These are phyloP conservation scores for Houttuynia cordata DNA, from an alignment of 164 flowering plant species.

Conservation along the genomic window DNA sequence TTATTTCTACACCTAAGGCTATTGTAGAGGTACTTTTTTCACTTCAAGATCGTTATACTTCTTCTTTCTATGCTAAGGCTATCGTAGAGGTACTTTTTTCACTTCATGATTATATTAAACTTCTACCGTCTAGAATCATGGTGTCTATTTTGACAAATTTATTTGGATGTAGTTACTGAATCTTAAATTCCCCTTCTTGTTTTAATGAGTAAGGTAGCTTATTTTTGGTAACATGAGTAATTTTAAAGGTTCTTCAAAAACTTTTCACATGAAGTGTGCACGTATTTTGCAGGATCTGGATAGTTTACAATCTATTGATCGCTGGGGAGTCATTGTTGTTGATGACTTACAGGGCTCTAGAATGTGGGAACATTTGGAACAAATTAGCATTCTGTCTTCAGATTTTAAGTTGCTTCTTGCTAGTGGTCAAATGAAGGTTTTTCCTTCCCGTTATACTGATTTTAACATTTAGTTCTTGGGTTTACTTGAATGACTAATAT, in stretches of 20 bases:
- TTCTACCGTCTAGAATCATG: too few relatives aligned
- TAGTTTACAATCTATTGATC: constrained; percentile 20
- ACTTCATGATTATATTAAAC: too few relatives aligned
- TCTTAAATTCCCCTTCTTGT: too few relatives aligned
- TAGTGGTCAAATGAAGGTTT: constrained; percentile 42
- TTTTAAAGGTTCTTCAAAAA: too few relatives aligned
- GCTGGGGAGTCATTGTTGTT: constrained; percentile 54
- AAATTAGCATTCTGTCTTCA: constrained; percentile 27
- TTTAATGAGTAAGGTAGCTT: too few relatives aligned
- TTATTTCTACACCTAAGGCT: constrained; percentile 43
- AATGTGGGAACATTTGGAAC: constrained; percentile 24
- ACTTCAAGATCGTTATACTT: neutral
- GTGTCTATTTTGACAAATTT: too few relatives aligned
- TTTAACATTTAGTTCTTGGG: constrained; percentile 3
- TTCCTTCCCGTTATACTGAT: neutral
- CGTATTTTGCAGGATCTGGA: constrained; percentile 51
- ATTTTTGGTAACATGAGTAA: too few relatives aligned
- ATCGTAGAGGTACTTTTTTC: too few relatives aligned
- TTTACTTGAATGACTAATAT: neutral
- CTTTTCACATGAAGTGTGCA: neutral
- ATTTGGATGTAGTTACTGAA: too few relatives aligned
- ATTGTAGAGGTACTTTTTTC: constrained; percentile 40
- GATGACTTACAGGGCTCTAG: constrained; percentile 46
- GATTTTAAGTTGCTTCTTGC: constrained; percentile 40
- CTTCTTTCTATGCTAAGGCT: too few relatives aligned